A percentile compares a stretch with the other conserved stretches of the same genome.
Conservation (phyloP, 2,329 filamentous ascomycete genomes). For the Xylaria arbuscula region DNA sequence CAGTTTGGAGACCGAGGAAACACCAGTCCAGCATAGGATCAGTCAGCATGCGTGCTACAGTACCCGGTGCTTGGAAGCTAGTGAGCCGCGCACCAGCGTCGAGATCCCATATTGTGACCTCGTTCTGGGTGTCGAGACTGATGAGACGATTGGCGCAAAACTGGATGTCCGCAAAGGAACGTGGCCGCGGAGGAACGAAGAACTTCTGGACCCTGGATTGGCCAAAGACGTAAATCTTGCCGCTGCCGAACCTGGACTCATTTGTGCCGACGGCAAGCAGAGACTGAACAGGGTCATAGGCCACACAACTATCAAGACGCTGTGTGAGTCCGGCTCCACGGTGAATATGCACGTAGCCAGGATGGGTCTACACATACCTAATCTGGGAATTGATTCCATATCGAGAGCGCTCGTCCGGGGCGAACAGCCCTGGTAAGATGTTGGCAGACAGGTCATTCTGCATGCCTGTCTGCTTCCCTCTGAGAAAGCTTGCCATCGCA, state of each 20-base stretch:
- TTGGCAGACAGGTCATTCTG: conserved; percentile 89
- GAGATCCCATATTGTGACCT: conserved; percentile 85
- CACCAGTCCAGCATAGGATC: conserved; percentile 96
- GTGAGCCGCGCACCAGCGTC: conserved; percentile 73
- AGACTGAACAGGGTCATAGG: conserved; percentile 94
- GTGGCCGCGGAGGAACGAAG: conserved; percentile 75
- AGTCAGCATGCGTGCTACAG: conserved; percentile 78
- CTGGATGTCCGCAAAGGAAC: conserved; percentile 80
- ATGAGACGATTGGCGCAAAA: conserved; percentile 90
- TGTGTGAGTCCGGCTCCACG: conserved; percentile 9
- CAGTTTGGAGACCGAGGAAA: conserved; percentile 82
- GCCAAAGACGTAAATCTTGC: conserved; percentile 90
- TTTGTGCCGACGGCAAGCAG: conserved; percentile 91
- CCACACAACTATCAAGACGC: conserved; percentile 71
- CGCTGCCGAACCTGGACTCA: conserved; percentile 85
- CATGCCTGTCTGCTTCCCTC: conserved; percentile 93
- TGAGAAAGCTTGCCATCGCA: conserved; percentile 84
- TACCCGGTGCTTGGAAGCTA: conserved; percentile 79
- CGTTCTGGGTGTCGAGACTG: conserved; percentile 86
- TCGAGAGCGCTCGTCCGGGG: conserved; percentile 83
- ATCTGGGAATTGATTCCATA: conserved; percentile 85
- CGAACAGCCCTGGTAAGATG: conserved; percentile 80
- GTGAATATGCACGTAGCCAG: not conserved
- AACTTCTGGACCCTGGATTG: conserved; percentile 81
- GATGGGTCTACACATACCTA: conserved; percentile 59